A percentile compares a stretch with the other conserved stretches of the same genome.
phyloP scores from a whole-genome alignment of 257 asterid species.

The Solanum peruvianum region DNA sequence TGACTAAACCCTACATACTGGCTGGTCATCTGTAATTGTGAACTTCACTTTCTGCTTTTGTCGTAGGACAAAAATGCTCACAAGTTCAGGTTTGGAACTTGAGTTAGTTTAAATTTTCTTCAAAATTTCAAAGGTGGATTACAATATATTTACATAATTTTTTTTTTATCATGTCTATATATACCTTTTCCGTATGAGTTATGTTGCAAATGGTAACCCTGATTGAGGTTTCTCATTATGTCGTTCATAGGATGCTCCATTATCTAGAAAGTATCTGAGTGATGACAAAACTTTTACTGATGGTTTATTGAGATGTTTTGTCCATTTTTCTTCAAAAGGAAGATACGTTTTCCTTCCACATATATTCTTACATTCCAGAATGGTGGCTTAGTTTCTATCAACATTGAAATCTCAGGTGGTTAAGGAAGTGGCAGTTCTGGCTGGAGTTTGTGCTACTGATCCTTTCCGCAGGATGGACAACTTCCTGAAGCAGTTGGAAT shows the following conservation, averaged over 20 bases:
- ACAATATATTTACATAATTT: not conserved
- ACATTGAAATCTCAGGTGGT: constrained; percentile 48
- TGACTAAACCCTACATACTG: not conserved
- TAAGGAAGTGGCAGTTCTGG: constrained; percentile 83
- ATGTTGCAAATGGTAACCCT: not conserved
- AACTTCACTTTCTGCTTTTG: not conserved
- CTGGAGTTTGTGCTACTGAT: constrained; percentile 96
- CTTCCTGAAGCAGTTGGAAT: constrained; percentile 91
- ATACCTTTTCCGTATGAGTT: not conserved
- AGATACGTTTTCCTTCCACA: too few species aligned
- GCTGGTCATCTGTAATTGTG: not conserved
- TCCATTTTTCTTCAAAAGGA: too few species aligned
- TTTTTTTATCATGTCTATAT: not conserved
- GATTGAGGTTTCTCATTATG: not conserved
- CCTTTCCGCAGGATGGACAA: constrained; percentile 88
- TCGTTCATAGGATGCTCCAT: not conserved
- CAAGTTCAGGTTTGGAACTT: not conserved
- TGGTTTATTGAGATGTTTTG: not conserved
- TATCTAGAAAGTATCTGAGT: not conserved
- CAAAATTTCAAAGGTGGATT: not conserved
- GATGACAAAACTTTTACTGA: not conserved
- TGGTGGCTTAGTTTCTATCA: not conserved
- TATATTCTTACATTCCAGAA: not conserved
- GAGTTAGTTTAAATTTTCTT: not conserved
- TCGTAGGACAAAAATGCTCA: not conserved